phyloP scores from a whole-genome alignment of 805 yeast genomes.

The Candida odintsovae region DNA sequence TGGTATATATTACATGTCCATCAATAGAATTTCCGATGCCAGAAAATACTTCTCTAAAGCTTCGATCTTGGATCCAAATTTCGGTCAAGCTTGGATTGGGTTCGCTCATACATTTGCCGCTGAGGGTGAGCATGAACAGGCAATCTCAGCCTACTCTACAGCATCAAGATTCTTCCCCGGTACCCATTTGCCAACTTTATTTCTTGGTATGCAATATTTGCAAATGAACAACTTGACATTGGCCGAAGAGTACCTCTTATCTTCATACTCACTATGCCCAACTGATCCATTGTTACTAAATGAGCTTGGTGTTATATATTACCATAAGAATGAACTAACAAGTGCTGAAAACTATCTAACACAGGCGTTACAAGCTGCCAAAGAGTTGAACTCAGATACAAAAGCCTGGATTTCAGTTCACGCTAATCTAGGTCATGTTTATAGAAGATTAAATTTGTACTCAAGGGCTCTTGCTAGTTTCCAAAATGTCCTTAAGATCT shows the following conservation, averaged over 20 bases:
- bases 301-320: conserved; percentile 89
- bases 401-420: conserved; percentile 82
- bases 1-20: conserved; percentile 81
- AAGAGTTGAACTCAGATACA: conserved; percentile 66
- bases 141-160: conserved; percentile 93
- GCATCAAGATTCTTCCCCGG: conserved; percentile 91
- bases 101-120: conserved; percentile 97
- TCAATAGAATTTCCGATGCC: conserved; percentile 72
- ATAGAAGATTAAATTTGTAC: conserved; percentile 55
- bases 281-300: conserved; percentile 84
- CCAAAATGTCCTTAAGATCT: conserved; percentile 62
- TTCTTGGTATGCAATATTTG: conserved; percentile 93
- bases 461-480: conserved; percentile 71
- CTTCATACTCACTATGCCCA: conserved; percentile 73
- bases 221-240: conserved; percentile 78
- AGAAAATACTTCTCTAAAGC: conserved; percentile 85
- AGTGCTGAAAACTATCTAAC: conserved; percentile 67
- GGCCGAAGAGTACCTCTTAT: conserved; percentile 78
- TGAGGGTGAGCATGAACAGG: conserved; percentile 99
- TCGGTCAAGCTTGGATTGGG: conserved; percentile 96
- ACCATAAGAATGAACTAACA: conserved; percentile 61
- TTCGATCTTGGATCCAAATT: conserved; percentile 79
- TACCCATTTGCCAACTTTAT: conserved; percentile 82
- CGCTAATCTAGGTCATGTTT: conserved; percentile 85
- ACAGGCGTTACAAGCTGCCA: conserved; percentile 68